A percentile compares a stretch with the other conserved stretches of the same genome.
Evolutionary conservation across 73 alveolate genomes (phyloP).

Genomic region (Durusdinium trenchii): DNA sequence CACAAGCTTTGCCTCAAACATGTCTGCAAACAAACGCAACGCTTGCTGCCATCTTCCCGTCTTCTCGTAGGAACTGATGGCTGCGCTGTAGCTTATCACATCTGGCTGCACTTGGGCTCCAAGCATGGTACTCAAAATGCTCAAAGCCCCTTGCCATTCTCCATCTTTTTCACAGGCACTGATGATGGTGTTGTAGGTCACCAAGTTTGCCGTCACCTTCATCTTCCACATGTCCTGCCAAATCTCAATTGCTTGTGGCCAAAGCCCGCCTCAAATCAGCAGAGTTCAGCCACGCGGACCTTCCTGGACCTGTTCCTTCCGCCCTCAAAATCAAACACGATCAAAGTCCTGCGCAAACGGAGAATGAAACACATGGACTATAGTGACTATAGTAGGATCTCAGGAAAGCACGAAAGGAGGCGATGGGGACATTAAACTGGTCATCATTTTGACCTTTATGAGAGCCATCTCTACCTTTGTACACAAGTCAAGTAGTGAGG

Average conservation of each 20-base stretch:
- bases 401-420: too few species aligned
- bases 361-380: too few species aligned
- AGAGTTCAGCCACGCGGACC: too few species aligned
- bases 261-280: too few species aligned
- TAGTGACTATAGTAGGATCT: too few species aligned
- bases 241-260: background rate
- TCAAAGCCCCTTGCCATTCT: slow-evolving; percentile 27
- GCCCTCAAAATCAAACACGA: too few species aligned
- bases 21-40: background rate
- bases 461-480: too few species aligned
- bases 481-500: too few species aligned
- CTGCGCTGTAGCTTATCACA: slow-evolving; percentile 11
- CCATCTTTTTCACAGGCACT: background rate
- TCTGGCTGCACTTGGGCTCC: background rate
- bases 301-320: too few species aligned
- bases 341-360: too few species aligned
- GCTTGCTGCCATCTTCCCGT: slow-evolving; percentile 14
- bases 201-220: background rate
- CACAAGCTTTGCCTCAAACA: background rate
- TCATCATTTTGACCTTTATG: too few species aligned
- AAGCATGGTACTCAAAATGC: background rate
- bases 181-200: background rate
- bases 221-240: background rate
- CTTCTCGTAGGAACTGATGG: slow-evolving; percentile 7
- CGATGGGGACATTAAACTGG: too few species aligned